Percentiles rank a stretch among this genome's conserved stretches.
Evolutionary conservation across 805 yeast species (phyloP).

Genomic region (Cyberlindnera xishuangbannaensis): DNA sequence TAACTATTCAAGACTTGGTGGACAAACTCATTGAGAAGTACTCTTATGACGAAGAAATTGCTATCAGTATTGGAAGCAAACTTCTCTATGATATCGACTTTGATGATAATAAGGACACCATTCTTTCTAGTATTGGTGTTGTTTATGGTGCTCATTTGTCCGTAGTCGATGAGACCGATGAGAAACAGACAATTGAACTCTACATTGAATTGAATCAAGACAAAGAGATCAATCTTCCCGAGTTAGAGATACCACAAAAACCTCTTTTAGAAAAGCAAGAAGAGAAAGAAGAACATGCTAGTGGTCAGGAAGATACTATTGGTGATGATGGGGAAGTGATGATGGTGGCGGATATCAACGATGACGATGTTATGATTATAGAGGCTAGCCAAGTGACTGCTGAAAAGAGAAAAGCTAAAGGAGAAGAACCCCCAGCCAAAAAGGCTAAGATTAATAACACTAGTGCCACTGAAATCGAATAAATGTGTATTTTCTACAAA

Average conservation of each 20-base stretch:
- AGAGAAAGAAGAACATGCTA: slow-evolving; percentile 21
- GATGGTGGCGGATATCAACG: slow-evolving; percentile 12
- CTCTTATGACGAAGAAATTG: slow-evolving; percentile 47
- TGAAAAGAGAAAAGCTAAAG: slow-evolving; percentile 21
- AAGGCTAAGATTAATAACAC: slow-evolving; percentile 8
- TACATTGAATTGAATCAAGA: slow-evolving; percentile 34
- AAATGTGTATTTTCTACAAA: no score
- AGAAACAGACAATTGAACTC: slow-evolving; percentile 55
- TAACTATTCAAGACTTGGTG: slow-evolving; percentile 48
- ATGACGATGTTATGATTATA: slow-evolving; percentile 18
- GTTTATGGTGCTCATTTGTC: slow-evolving; percentile 56
- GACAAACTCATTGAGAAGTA: slow-evolving; percentile 42
- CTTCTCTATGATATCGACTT: slow-evolving; percentile 82
- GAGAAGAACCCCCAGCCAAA: slow-evolving; percentile 7
- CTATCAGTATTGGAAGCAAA: slow-evolving; percentile 49
- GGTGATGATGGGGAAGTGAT: slow-evolving; percentile 16
- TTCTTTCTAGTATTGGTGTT: slow-evolving; percentile 50
- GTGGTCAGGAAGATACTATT: slow-evolving; percentile 21
- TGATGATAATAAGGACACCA: slow-evolving; percentile 61
- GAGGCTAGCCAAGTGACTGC: no score
- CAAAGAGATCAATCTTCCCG: slow-evolving; percentile 26
- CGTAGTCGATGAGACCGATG: slow-evolving; percentile 77
- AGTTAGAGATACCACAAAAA: slow-evolving; percentile 27
- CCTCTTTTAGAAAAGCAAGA: slow-evolving; percentile 9
- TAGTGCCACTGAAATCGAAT: no score